Base-by-base conservation (phyloP, 768 basidiomycete genomes). In the Mycena leptocephala region DNA sequence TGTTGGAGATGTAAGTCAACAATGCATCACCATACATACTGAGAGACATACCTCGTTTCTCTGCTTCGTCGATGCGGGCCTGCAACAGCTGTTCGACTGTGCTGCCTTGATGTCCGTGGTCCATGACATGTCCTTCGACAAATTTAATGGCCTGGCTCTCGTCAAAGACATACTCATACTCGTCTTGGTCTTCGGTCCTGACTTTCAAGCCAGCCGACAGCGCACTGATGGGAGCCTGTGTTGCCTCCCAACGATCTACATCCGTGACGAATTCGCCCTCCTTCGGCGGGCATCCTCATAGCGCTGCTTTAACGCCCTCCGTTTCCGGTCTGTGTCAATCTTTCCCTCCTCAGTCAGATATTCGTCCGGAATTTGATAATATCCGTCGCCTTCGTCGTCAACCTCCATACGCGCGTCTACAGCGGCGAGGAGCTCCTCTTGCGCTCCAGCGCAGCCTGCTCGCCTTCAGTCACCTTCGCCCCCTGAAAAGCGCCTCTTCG, bases 341-440 rank as follows among this genome's bases (percentile, higher is more conserved):
- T 33, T n/a, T 2, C 43, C 63, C 7, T 48, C 33, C 24, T 26
- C 5, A 24, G 37, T 62, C 16, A 67, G 33, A 55, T 55, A 39
- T n/a, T 70, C 68, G n/a, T 58, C 58, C 26, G 68, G 68, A 1
- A 70, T 70, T 26, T 24, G 68, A 32, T 70, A 46, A 30, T 61
- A 32, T 26, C 55, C 39, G 1, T 39, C 35, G 13, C 7, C 39
- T 0, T 43, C 53, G 18, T 41, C 55, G 37, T 58, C 20, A 37
- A 56, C 24, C 3, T 33, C 65, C 11, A 64, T 20, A 5, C 64
- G 48, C 5, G 22, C 48, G 22, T 66, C 64, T 7, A 26, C 18
- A 3, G 22, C 37, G 14, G 66, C 37, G 1, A 68, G 53, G 13
- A 56, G 26, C 26, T 26, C 32, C 37, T 56, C 53, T 68, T 68